Evolutionary conservation across 257 asterid genomes (phyloP).

Genomic region (Anisodus tanguticus): DNA sequence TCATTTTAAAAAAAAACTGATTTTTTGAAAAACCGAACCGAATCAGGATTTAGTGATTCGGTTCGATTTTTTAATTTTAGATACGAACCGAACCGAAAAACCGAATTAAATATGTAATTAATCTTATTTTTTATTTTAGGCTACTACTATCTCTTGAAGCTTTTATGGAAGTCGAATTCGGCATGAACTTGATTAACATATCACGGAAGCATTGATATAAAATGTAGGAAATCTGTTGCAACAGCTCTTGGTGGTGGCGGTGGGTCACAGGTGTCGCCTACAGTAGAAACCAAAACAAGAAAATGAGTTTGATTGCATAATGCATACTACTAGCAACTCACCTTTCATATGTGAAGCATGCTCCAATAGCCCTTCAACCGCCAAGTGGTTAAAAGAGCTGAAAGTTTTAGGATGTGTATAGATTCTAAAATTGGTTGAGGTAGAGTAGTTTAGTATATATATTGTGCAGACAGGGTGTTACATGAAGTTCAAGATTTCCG

Average conservation of each 20-base stretch:
- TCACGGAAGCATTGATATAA: too few species aligned
- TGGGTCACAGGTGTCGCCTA: conserved; percentile 60
- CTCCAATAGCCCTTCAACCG: conserved; percentile 27
- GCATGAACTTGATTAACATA: too few species aligned
- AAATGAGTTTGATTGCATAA: conserved; percentile 44
- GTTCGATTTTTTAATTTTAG: too few species aligned
- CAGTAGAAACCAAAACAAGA: conserved; percentile 54
- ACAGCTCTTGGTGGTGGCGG: conserved; percentile 88
- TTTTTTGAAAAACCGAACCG: too few species aligned
- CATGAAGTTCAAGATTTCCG: conserved; percentile 25
- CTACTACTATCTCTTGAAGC: too few species aligned
- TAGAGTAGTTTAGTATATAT: conserved; percentile 23
- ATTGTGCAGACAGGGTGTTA: conserved; percentile 28
- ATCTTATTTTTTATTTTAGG: too few species aligned
- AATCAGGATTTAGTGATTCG: too few species aligned
- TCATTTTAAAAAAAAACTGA: too few species aligned
- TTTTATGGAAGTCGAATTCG: too few species aligned
- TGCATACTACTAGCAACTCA: not conserved
- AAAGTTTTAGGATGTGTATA: conserved; percentile 38
- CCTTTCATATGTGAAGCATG: conserved; percentile 26
- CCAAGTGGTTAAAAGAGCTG: conserved; percentile 40
- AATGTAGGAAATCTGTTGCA: conserved; percentile 72
- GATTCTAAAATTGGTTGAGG: conserved; percentile 32
- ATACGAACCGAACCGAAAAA: too few species aligned
- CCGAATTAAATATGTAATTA: too few species aligned